Percentiles rank a stretch among this genome's conserved stretches.
Conservation (phyloP, 23 red algal species). For the Cyanidioschyzon merolae region DNA sequence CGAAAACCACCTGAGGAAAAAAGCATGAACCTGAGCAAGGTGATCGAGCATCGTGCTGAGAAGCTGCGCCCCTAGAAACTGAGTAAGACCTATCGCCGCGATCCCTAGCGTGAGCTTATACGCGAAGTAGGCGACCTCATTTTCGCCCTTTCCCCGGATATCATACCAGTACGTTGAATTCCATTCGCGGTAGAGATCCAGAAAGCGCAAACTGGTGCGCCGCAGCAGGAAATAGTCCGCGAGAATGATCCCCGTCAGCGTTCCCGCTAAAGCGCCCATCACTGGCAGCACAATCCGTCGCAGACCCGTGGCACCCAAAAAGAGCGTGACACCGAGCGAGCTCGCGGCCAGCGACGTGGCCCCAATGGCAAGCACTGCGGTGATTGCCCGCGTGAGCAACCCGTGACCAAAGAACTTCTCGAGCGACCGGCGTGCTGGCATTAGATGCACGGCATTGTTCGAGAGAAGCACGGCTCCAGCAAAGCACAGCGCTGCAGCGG, state of each 20-base stretch:
- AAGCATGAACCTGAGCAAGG: not conserved
- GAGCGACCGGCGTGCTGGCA: not conserved
- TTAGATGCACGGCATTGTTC: not conserved
- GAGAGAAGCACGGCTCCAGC: not conserved
- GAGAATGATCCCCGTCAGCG: not conserved
- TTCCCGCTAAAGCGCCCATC: not conserved
- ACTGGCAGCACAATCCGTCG: not conserved
- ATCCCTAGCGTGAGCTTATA: not conserved
- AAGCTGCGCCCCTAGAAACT: not conserved
- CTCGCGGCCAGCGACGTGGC: not conserved
- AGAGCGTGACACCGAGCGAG: not conserved
- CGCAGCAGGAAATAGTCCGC: not conserved
- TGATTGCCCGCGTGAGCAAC: not conserved
- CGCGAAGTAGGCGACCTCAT: not conserved
- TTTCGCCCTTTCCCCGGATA: not conserved
- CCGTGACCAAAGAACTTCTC: conserved; percentile 1
- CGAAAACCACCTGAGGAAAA: not conserved
- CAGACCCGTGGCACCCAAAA: not conserved
- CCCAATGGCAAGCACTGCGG: not conserved
- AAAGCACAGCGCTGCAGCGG: not conserved
- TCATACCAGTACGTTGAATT: conserved; percentile 1
- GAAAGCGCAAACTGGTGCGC: conserved; percentile 14
- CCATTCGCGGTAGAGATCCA: conserved; percentile 8
- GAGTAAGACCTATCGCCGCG: not conserved
- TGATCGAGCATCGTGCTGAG: not conserved